Base-by-base conservation (phyloP, 352 stramenopile genomes). In the Saprolegnia diclina region DNA sequence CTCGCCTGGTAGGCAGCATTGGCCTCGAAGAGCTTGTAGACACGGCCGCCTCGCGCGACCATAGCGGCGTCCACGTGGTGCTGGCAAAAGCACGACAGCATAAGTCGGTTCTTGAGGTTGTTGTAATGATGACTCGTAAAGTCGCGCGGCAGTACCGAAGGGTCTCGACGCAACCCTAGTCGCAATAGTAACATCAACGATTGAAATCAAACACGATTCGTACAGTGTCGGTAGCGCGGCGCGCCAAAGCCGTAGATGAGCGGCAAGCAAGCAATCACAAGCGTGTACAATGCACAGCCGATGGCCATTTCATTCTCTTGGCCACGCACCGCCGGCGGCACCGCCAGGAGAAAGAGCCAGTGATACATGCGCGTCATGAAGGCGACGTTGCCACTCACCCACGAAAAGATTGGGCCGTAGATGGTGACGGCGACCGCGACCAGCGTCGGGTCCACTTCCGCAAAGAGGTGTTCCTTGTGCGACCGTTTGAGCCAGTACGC, bases 381-480 rank as follows among this genome's bases (percentile, higher is more conserved):
- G 16, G 24, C n/a, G 13, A 59, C 52, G 35, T 59, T 59, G 35
- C 52, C 52, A 18, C 24, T 59, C 13, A 40, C 13, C 52, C 52
- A 59, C 52, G 52, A 59, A 2, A 59, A 14, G 24, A 59, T 40
- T 7, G 52, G 52, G 35, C 52, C 52, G 35, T 42, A 59, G 35
- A 59, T 19, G 1, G 52, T 24, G 24, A 40, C 19, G 52, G 13
- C 52, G 11, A 59, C n/a, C 11, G 52, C 52, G 13, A 59, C 52
- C 3, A 59, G 11, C 13, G 52, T 59, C 19, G 52, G 52, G 35
- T 59, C 52, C 24, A 59, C 35, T 26, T 59, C 52, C 3, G 11
- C 19, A 59, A 59, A 59, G 24, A 59, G 24, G 52, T 24, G 52
- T n/a, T 59, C 13, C 16, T 40, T 35, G 52, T 59, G 52, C 16